phyloP scores from a whole-genome alignment of 352 stramenopile species.

The Globisporangium sylvaticum region DNA sequence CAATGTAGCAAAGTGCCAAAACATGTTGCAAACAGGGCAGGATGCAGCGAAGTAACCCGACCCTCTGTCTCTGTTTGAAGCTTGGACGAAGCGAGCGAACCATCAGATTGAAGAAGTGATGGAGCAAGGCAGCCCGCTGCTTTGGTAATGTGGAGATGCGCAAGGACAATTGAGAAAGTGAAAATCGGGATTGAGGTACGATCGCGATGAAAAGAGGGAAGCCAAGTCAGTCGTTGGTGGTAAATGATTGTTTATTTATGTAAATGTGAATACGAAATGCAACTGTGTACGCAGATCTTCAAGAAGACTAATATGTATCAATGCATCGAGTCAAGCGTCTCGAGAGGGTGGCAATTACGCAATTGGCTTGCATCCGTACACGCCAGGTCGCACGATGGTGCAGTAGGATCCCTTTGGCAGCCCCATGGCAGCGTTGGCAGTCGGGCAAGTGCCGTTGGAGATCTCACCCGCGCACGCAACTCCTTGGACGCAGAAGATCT shows the following conservation, averaged over 20 bases:
- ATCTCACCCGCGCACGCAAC: conserved; percentile 13
- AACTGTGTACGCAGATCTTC: not conserved
- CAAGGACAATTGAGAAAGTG: not conserved
- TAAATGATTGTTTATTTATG: not conserved
- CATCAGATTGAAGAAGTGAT: not conserved
- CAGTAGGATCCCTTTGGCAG: conserved; percentile 14
- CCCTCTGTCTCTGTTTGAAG: not conserved
- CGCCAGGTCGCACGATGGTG: conserved; percentile 5
- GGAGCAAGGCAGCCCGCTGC: not conserved
- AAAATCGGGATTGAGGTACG: not conserved
- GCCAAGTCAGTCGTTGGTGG: not conserved
- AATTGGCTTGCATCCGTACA: conserved; percentile 16
- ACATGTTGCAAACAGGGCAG: conserved; percentile 20
- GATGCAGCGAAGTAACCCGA: not conserved
- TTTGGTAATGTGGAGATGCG: not conserved
- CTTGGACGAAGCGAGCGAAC: not conserved
- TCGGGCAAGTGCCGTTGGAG: conserved; percentile 6
- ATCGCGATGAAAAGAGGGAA: not conserved
- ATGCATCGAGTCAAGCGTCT: not conserved
- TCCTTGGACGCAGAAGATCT: conserved; percentile 19
- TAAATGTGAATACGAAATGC: not conserved
- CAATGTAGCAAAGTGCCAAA: conserved; percentile 25
- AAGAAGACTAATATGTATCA: not conserved
- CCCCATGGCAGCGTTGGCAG: conserved; percentile 1
- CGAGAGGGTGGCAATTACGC: not conserved